Base-by-base conservation (phyloP, 1,284 basidiomycete species). In the Neonothopanus nambi region DNA sequence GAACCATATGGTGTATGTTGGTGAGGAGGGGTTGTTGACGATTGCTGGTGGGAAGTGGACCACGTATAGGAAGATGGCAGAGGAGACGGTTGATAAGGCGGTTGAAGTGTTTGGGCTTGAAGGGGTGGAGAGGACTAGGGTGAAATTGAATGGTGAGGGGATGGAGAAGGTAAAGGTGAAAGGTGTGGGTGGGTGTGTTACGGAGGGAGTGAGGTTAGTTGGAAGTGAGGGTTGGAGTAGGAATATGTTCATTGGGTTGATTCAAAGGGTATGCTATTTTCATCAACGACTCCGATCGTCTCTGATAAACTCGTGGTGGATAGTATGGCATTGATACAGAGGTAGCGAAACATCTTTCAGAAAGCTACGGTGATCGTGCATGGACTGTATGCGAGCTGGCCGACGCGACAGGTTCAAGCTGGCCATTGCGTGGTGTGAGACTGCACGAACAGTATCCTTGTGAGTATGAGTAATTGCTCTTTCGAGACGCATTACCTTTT, bases 41-140 rank as follows among this genome's bases (percentile, higher is more conserved):
- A 96, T 98, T 63, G 94, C 94, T 6, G 96, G 96, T 43, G 96
- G 96, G 5, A 99, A 98, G 73, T 99, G 96, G 96, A 99, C 96
- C 50, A 98, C 96, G 26, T 99, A 98, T 71, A 78, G 93, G 51
- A 89, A 89, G 48, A 98, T 98, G 96, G 94, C 96, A 28, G 84
- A 95, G 75, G 94, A 99, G 77, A 93, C 94, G 0, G 89, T 98
- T 44, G 92, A 98, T 71, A 79, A 81, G 54, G 96, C 95, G 9
- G 79, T 98, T 59, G 81, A 91, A 68, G 82, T 82, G 52, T 98
- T 92, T 73, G 75, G 72, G 28, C 71, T 95, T 3, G 30, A 3
- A 33, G 96, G 96, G 42, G 96, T 96, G 5, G 99, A 98, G 73
- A 99, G 96, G 96, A 99, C 95, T 50, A 98, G 95, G 26, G 98